phyloP scores from a whole-genome alignment of 2,329 filamentous ascomycete genomes.

The Elsinoe perseae region DNA sequence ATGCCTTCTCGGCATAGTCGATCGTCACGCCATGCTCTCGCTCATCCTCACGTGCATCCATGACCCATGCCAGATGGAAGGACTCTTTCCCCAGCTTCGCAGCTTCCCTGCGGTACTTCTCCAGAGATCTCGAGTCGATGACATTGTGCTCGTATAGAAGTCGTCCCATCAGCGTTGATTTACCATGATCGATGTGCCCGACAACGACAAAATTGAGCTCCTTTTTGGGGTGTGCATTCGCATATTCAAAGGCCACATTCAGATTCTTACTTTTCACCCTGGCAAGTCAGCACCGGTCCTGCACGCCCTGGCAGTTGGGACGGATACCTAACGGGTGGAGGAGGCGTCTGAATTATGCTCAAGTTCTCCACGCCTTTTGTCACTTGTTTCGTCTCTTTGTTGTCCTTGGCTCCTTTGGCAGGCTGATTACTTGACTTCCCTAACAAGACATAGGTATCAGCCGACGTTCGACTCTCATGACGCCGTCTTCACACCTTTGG shows the following conservation, averaged over 20 bases:
- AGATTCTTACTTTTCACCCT: constrained; percentile 65
- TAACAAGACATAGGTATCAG: constrained; percentile 11
- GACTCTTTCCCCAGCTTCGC: constrained; percentile 89
- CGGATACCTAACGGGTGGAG: background rate
- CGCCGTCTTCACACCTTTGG: constrained; percentile 33
- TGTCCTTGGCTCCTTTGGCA: constrained; percentile 21
- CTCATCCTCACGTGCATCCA: constrained; percentile 88
- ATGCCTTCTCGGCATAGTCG: constrained; percentile 90
- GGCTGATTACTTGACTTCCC: constrained; percentile 19
- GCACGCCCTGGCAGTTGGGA: background rate
- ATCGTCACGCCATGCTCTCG: constrained; percentile 87
- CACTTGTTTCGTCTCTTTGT: constrained; percentile 18
- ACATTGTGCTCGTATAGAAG: constrained; percentile 80
- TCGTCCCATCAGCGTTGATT: constrained; percentile 96
- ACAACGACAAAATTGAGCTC: constrained; percentile 40
- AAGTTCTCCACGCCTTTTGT: constrained; percentile 12
- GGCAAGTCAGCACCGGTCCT: background rate
- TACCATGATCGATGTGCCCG: constrained; percentile 96
- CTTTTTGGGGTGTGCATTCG: constrained; percentile 67
- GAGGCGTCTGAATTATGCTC: background rate
- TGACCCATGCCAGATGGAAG: constrained; percentile 92
- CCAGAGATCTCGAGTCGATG: constrained; percentile 78
- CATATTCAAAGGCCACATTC: constrained; percentile 73
- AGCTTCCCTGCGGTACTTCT: constrained; percentile 81
- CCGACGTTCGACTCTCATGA: constrained; percentile 5